Base-by-base conservation (phyloP, 345 rosid species). In the Microcos paniculata region DNA sequence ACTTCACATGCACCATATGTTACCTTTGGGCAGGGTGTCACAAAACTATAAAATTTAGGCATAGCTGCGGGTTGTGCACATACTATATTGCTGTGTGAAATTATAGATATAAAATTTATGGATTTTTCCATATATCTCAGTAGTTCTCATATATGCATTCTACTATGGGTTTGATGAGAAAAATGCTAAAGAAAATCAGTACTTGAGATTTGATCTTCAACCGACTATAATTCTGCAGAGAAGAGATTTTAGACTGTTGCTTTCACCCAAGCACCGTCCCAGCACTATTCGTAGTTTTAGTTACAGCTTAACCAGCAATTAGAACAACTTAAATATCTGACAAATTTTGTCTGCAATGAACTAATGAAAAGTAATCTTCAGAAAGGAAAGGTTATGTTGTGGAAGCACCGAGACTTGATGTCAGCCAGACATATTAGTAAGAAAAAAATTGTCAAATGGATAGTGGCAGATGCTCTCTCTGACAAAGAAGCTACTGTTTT, bases 1-100 rank as follows among this genome's bases (percentile, higher is more conserved):
- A 74, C 71, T 70, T 58, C 77, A 23, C 62, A n/a, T n/a, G n/a
- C n/a, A 49, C 49, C 49, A 63, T 35, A 77, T 74, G 70, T 77
- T 43, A 77, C 12, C 30, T 51, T n/a, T 13, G 74, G 58, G 40
- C 40, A 7, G 40, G 33, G 73, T 28, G 64, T 70, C 76, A 46
- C 56, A 57, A 62, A 74, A 65, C 26, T 33, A 57, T 8, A 3
- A 12, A 26, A 15, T 14, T 15, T 31, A 65, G 2, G 21, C 19
- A 61, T 49, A 49, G 40, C 57, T 6, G 4, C 3, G 26, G 14
- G 24, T 12, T 68, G 57, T 67, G 24, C 23, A 67, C 30, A 67
- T 24, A 2, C n/a, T 43, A 45, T 7, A 66, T 66, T 45, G 19
- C 12, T 43, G 35, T 65, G 42, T 63, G 10, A 35, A 57, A 35